These are phyloP conservation scores for Rhizopus stolonifer DNA, from an alignment of 371 early-diverging fungal genomes.

Conservation along the genomic window DNA sequence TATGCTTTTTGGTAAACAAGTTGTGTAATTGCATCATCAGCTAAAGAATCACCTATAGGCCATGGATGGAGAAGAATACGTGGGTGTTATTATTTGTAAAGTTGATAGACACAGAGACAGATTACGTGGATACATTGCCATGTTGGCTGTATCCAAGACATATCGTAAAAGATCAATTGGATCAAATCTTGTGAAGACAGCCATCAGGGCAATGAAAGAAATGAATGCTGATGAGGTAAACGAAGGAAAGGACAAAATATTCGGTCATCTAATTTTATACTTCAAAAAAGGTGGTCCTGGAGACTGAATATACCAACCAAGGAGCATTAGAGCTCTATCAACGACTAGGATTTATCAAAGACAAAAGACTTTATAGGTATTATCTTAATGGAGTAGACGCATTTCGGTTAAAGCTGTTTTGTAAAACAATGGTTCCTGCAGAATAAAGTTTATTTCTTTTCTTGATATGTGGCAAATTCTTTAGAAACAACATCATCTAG, in stretches of 20 bases:
- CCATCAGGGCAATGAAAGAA: conserved; percentile 73
- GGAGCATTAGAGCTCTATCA: conserved; percentile 89
- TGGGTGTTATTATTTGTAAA: conserved; percentile 90
- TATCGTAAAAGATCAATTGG: conserved; percentile 84
- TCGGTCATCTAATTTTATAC: too few species aligned
- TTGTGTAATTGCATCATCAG: not conserved
- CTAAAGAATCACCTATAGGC: conserved; percentile 47
- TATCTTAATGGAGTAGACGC: conserved; percentile 95
- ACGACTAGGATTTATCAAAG: conserved; percentile 90
- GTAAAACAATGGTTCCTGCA: conserved; percentile 46
- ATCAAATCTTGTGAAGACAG: conserved; percentile 69
- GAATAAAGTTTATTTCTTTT: conserved; percentile 1
- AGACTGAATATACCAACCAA: conserved; percentile 89
- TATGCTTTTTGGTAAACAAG: conserved; percentile 73
- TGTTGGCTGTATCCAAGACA: conserved; percentile 86
- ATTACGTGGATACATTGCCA: conserved; percentile 93
- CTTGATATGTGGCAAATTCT: conserved; percentile 17
- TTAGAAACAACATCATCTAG: conserved; percentile 32
- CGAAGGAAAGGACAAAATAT: too few species aligned
- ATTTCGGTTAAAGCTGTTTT: conserved; percentile 80
- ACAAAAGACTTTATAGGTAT: conserved; percentile 88
- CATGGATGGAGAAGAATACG: conserved; percentile 58
- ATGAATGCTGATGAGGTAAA: conserved; percentile 87
- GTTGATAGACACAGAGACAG: conserved; percentile 74
- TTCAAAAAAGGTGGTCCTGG: conserved; percentile 89